Conservation (phyloP, 371 early-diverging fungal species). For the Funneliformis caledonium region DNA sequence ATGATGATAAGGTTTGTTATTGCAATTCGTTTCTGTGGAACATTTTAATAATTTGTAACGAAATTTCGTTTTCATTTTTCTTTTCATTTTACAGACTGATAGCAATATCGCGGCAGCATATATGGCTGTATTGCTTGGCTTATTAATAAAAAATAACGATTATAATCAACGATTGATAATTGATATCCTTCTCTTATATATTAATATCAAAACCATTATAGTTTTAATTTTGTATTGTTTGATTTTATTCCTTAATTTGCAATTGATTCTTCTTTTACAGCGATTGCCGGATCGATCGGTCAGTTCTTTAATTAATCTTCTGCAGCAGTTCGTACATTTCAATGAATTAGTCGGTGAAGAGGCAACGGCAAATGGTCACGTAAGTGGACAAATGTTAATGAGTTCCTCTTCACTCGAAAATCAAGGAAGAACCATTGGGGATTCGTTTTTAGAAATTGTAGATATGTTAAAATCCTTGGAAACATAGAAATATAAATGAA, state of each 20-base stretch:
- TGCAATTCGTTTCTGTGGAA: neutral
- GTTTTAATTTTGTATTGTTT: neutral
- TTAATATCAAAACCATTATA: neutral
- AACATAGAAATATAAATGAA: neutral
- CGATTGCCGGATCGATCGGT: slow-evolving; percentile 31
- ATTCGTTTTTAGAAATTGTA: slow-evolving; percentile 36
- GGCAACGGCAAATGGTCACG: slow-evolving; percentile 7
- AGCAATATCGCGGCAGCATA: slow-evolving; percentile 30
- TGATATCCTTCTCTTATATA: slow-evolving; percentile 26
- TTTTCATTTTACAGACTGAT: slow-evolving; percentile 29
- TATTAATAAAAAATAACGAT: slow-evolving; percentile 33
- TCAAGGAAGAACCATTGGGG: slow-evolving; percentile 6
- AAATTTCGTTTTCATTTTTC: neutral
- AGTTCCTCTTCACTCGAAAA: neutral
- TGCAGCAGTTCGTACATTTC: slow-evolving; percentile 34
- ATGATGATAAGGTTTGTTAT: slow-evolving; percentile 5
- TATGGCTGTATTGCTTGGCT: slow-evolving; percentile 32
- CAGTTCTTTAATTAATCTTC: slow-evolving; percentile 18
- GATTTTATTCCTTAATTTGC: neutral
- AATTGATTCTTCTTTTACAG: slow-evolving; percentile 6
- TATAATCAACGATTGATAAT: slow-evolving; percentile 23
- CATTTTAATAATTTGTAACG: neutral
- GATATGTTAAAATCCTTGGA: slow-evolving; percentile 20
- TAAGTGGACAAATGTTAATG: slow-evolving; percentile 13
- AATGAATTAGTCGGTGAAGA: slow-evolving; percentile 34